Base-by-base conservation (phyloP, 2,329 filamentous ascomycete genomes). In the Coniella lustricola region DNA sequence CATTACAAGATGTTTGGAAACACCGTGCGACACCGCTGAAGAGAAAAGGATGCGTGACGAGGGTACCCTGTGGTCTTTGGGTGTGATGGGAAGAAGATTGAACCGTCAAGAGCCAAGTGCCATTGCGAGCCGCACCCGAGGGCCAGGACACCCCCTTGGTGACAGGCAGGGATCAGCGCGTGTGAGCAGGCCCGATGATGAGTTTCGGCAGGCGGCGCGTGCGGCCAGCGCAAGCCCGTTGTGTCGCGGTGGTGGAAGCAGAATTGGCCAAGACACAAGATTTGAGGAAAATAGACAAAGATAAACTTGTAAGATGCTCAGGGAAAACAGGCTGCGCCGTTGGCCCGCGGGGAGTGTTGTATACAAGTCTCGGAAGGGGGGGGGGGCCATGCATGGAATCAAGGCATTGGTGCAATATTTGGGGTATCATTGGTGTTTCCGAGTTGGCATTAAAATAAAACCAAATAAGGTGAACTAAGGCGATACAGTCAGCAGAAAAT, bases 391-490 rank as follows among this genome's bases (percentile, higher is more conserved):
- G 31, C n/a, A n/a, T 25, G n/a, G 25, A 18, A 20, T 33, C 17
- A 29, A 29, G 37, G 10, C 20, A 16, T 7, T 41, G 41, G 44
- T 46, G 45, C 2, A n/a, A 41, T 35, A 41, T 22, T 14, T 18
- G 9, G 32, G 37, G 46, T 43, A 41, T 43, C 22, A 46, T 40
- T 35, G 39, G 37, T 42, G 36, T 44, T 40, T 22, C 18, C 37
- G 29, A 39, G 32, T 29, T 29, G 25, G 25, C 25, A 48, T 46
- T 39, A 22, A 42, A 48, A 42, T 37, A 31, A 38, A 35, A 10
- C 46, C 40, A 38, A 51, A 39, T 39, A 46, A 52, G 47, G 31
- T 47, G 49, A 52, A 43, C 25, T 47, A 46, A 38, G 29, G 39
- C 4, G 37, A 46, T 38, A 38, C 47, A 38, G 50, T 52, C 47